Evolutionary conservation across 2,329 filamentous ascomycete genomes (phyloP).

Genomic region (Ophiobolus disseminans): DNA sequence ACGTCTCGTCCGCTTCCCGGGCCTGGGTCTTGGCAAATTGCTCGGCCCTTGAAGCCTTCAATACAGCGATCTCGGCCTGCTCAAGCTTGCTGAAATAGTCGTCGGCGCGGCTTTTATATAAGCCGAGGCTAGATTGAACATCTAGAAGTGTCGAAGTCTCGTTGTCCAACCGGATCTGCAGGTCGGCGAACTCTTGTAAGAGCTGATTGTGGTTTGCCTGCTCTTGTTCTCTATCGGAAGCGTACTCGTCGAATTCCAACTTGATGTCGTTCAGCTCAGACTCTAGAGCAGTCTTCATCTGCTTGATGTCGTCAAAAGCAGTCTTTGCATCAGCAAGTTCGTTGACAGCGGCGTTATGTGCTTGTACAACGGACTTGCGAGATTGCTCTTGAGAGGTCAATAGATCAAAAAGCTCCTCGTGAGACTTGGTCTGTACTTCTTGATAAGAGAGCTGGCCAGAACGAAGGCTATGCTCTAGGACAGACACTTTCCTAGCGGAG

Average conservation of each 20-base stretch:
- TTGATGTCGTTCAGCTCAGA: conserved; percentile 84
- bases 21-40: conserved; percentile 92
- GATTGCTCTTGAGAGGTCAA: conserved; percentile 94
- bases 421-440: conserved; percentile 90
- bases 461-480: conserved; percentile 83
- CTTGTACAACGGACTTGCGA: conserved; percentile 78
- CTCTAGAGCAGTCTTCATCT: conserved; percentile 78
- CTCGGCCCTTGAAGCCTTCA: conserved; percentile 90
- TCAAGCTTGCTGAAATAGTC: conserved; percentile 98
- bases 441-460: conserved; percentile 87
- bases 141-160: conserved; percentile 87
- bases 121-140: conserved; percentile 78
- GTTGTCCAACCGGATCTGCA: conserved; percentile 90
- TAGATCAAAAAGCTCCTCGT: conserved; percentile 91
- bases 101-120: conserved; percentile 92
- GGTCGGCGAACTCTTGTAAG: conserved; percentile 88
- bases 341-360: conserved; percentile 82
- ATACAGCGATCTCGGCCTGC: conserved; percentile 92
- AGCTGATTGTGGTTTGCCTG: conserved; percentile 85
- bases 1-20: conserved; percentile 89
- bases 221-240: conserved; percentile 82
- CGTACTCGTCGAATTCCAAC: conserved; percentile 83
- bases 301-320: conserved; percentile 85
- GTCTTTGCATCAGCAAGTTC: conserved; percentile 87
- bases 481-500: conserved; percentile 88